A percentile compares a stretch with the other conserved stretches of the same genome.
Evolutionary conservation across 2,329 filamentous ascomycete species (phyloP).

Genomic region (Hortaea sp.): DNA sequence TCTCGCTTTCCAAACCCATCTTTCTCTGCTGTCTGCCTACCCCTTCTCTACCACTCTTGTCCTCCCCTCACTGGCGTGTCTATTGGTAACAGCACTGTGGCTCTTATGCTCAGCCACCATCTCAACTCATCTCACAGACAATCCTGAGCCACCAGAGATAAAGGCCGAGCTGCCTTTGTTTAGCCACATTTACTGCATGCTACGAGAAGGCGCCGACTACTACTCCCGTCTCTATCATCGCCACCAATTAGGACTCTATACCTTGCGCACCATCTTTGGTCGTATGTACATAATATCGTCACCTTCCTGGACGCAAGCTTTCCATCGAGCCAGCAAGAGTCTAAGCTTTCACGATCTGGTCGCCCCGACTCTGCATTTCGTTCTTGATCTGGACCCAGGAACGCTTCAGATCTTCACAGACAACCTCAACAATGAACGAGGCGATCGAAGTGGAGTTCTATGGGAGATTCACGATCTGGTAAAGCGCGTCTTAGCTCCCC

Average conservation of each 20-base stretch:
- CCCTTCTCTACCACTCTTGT: neutral
- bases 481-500: slow-evolving; percentile 14
- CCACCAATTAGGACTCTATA: neutral
- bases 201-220: neutral
- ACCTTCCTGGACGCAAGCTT: slow-evolving; percentile 31
- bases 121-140: too few species aligned
- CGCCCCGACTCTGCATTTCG: slow-evolving; percentile 27
- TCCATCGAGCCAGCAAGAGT: slow-evolving; percentile 30
- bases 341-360: slow-evolving; percentile 32
- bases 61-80: too few species aligned
- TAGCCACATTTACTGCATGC: neutral
- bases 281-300: slow-evolving; percentile 19
- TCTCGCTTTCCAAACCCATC: neutral
- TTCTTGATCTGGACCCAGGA: slow-evolving; percentile 28
- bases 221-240: neutral
- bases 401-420: slow-evolving; percentile 21
- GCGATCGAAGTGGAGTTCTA: neutral
- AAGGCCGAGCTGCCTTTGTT: neutral
- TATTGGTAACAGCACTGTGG: too few species aligned
- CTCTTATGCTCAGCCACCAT: too few species aligned
- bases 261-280: neutral
- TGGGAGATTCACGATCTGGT: slow-evolving; percentile 12
- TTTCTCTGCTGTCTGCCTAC: neutral
- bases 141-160: too few species aligned
- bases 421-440: slow-evolving; percentile 20